These are phyloP conservation scores for Chrysosporium keratinophilum DNA, from an alignment of 2,329 filamentous ascomycete genomes.

Conservation along the genomic window DNA sequence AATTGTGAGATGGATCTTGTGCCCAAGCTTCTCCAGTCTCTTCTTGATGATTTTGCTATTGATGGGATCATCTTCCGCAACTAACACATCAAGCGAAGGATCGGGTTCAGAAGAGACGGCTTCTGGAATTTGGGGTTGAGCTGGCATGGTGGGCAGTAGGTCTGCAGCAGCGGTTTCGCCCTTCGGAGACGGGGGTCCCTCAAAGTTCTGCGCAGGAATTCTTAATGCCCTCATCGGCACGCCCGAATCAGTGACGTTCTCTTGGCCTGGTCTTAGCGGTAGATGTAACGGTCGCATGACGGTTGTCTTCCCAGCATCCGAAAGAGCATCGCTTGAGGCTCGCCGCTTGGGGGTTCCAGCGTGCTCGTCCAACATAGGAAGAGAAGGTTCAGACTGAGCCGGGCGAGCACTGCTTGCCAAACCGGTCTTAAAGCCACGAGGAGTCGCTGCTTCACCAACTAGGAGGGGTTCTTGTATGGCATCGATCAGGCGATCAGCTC, in stretches of 20 bases:
- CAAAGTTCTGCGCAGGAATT: background rate
- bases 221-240: background rate
- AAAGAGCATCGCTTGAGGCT: background rate
- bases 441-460: background rate
- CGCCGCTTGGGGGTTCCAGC: background rate
- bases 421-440: background rate
- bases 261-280: background rate
- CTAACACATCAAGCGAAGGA: background rate
- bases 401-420: background rate
- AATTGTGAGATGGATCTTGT: conserved; percentile 1
- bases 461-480: background rate
- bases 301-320: background rate
- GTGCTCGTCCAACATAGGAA: background rate
- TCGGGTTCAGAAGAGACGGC: background rate
- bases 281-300: background rate
- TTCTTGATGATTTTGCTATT: conserved; percentile 8
- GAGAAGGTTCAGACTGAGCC: background rate
- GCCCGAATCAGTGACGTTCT: background rate
- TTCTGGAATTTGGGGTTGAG: background rate
- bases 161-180: background rate
- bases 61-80: conserved; percentile 7
- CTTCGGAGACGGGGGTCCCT: background rate
- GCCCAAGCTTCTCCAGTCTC: conserved; percentile 1
- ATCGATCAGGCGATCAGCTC: background rate
- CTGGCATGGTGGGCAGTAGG: background rate